phyloP scores from a whole-genome alignment of 768 basidiomycete species.

The Auricularia heimuer region DNA sequence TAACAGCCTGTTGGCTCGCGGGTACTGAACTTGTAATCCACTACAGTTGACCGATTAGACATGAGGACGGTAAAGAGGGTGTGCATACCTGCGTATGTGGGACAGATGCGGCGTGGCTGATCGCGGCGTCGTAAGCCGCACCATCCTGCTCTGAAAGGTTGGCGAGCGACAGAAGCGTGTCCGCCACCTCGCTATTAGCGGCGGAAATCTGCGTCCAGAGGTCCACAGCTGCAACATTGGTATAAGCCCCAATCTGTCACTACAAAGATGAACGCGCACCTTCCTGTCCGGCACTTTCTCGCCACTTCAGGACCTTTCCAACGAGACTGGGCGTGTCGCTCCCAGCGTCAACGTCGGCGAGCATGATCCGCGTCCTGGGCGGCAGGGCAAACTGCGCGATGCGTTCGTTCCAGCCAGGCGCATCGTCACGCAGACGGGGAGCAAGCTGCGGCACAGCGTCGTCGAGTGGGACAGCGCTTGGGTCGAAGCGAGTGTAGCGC shows the following conservation, averaged over 20 bases:
- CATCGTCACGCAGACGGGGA: neutral
- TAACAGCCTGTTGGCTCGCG: neutral
- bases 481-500: constrained; percentile 79
- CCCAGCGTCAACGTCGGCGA: constrained; percentile 94
- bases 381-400: constrained; percentile 73
- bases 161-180: constrained; percentile 7
- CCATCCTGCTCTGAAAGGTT: neutral
- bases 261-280: constrained; percentile 28
- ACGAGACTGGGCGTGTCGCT: constrained; percentile 94
- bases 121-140: constrained; percentile 7
- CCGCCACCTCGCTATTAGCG: constrained; percentile 12
- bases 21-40: neutral
- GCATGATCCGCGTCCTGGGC: constrained; percentile 68
- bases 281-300: constrained; percentile 48
- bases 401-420: constrained; percentile 56
- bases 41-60: neutral
- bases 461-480: constrained; percentile 55
- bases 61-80: neutral
- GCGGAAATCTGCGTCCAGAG: constrained; percentile 15
- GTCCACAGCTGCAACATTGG: constrained; percentile 5
- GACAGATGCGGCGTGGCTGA: neutral
- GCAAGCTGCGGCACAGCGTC: constrained; percentile 34
- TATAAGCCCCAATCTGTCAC: neutral
- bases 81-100: constrained; percentile 5
- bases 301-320: constrained; percentile 85